These are phyloP conservation scores for Ceratobasidium papillatum DNA, from an alignment of 1,284 basidiomycete genomes.

Conservation along the genomic window DNA sequence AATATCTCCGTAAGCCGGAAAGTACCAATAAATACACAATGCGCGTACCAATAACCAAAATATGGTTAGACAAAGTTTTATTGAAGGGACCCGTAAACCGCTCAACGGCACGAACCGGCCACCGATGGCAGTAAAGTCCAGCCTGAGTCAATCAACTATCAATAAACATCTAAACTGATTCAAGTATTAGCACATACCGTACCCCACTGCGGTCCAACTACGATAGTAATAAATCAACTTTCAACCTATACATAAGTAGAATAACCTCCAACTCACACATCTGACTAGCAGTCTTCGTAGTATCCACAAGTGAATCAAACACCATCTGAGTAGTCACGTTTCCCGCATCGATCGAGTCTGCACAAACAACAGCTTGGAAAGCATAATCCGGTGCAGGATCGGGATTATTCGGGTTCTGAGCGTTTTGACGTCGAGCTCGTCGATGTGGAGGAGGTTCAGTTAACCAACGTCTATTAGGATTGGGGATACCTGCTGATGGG, in stretches of 20 bases:
- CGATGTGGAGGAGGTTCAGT: neutral
- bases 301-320: neutral
- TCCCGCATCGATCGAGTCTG: slow-evolving; percentile 29
- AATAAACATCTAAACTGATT: too few species aligned
- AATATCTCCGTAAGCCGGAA: neutral
- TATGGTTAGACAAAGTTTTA: slow-evolving; percentile 17
- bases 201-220: neutral
- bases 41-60: neutral
- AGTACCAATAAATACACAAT: neutral
- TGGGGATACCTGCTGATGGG: neutral
- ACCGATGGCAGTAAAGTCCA: slow-evolving; percentile 12
- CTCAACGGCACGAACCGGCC: slow-evolving; percentile 37
- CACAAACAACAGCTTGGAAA: slow-evolving; percentile 29
- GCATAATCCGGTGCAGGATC: neutral
- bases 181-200: neutral
- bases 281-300: neutral
- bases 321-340: slow-evolving; percentile 30
- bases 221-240: neutral
- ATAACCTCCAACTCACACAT: neutral
- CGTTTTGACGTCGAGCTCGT: neutral
- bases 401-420: neutral
- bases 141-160: neutral
- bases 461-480: too few species aligned
- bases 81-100: slow-evolving; percentile 40
- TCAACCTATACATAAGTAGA: too few species aligned